A percentile compares a stretch with the other conserved stretches of the same genome.
phyloP scores from a whole-genome alignment of 2,329 filamentous ascomycete species.

The Sporothrix mexicana region DNA sequence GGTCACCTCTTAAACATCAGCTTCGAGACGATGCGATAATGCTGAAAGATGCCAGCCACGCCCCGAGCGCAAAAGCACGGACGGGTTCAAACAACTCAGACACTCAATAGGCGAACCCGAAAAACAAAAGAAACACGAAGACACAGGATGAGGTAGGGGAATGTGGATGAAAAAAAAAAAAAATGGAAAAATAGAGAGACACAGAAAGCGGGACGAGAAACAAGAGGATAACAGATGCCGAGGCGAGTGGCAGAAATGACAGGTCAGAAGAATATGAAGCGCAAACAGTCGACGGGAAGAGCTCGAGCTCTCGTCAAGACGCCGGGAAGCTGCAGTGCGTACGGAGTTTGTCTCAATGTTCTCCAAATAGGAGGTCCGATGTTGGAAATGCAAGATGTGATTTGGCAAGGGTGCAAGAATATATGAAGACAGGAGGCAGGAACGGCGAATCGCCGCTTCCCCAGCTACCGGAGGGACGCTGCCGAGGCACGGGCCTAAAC shows the following conservation, averaged over 20 bases:
- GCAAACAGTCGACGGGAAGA: background rate
- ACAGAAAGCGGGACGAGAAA: constrained; percentile 15
- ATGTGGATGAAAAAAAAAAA: background rate
- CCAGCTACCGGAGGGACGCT: constrained; percentile 25
- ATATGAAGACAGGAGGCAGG: background rate
- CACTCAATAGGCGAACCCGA: constrained; percentile 19
- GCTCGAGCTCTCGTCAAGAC: background rate
- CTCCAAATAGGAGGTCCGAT: background rate
- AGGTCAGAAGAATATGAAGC: no score
- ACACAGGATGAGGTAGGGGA: background rate
- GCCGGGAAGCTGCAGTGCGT: background rate
- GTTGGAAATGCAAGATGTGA: background rate
- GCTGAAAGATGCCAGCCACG: background rate
- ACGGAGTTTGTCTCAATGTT: background rate
- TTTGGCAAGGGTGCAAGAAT: no score
- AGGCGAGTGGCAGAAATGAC: background rate
- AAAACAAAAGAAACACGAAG: background rate
- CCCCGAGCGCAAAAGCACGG: background rate
- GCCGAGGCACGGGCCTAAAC: constrained; percentile 27
- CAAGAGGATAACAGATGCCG: background rate
- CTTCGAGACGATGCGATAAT: background rate
- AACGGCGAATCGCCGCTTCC: constrained; percentile 13
- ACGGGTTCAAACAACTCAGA: constrained; percentile 1
- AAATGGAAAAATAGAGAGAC: background rate
- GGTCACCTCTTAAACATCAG: constrained; percentile 19